Base-by-base conservation (phyloP, 176 grass and related monocot genomes). In the Ensete ventricosum region DNA sequence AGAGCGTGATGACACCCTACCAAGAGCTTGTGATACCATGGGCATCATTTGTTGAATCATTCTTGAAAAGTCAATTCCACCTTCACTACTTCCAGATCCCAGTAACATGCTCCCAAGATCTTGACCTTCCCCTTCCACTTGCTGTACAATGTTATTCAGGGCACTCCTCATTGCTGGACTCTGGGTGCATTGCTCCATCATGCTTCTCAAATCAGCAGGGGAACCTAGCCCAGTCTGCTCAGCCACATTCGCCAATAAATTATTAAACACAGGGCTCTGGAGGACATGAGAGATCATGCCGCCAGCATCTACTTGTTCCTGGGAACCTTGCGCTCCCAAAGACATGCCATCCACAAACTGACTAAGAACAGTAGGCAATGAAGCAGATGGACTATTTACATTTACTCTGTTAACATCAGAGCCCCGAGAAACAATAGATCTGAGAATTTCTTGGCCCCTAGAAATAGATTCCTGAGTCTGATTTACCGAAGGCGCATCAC, bases 41-140 rank as follows among this genome's bases (percentile, higher is more conserved):
- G 95, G 90, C 95, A 98, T 87, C 88, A 98, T 87, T 81, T 98
- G 85, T 52, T 93, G 90, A 77, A 93, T 85, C 90, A 98, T 90
- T 79, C 90, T 87, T 67, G 95, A 91, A 73, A 98, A 80, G 77
- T 85, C 88, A 50, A 98, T 70, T 24, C 90, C 86, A 87, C 86
- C 80, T 82, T 83, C 82, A 11, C 84, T 81, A 52, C 70, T 66
- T 29, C 65, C 88, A 72, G 78, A 81, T 80, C 82, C 82, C 7
- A 11, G 16, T 73, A 85, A 24, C 76, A 85, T 85, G 48, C 65
- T 52, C 55, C 83, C 81, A 74, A 81, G 57, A 62, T 75, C 78
- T 72, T 80, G 69, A 22, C 8, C 65, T 84, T 91, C 80, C 58
- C 67, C 81, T 73, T 98, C 88, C 71, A 91, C 80, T 82, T 91